Percentiles rank a stretch among this genome's conserved stretches.
These are phyloP conservation scores for Beauveria rudraprayagi DNA, from an alignment of 2,329 filamentous ascomycete genomes.

Conservation along the genomic window DNA sequence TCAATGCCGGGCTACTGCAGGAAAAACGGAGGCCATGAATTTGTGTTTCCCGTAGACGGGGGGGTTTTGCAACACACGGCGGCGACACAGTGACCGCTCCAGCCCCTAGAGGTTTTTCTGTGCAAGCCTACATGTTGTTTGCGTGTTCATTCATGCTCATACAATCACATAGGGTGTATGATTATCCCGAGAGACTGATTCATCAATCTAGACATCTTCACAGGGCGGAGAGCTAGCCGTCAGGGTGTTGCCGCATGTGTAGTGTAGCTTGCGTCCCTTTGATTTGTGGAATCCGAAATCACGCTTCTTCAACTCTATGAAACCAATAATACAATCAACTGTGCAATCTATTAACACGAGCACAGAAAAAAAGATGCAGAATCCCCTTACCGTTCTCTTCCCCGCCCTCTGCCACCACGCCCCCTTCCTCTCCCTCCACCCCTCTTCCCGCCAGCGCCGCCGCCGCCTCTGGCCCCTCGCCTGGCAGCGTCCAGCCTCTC, in stretches of 20 bases:
- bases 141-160: background rate
- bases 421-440: conserved; percentile 29
- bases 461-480: conserved; percentile 27
- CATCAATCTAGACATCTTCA: background rate
- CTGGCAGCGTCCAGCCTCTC: conserved; percentile 40
- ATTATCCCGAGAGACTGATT: too few species aligned
- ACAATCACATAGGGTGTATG: too few species aligned
- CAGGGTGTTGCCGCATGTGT: background rate
- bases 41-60: too few species aligned
- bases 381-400: conserved; percentile 15
- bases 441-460: conserved; percentile 35
- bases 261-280: background rate
- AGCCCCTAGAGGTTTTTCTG: too few species aligned
- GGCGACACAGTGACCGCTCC: too few species aligned
- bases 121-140: background rate
- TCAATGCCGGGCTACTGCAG: too few species aligned
- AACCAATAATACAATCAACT: background rate
- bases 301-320: background rate
- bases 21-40: too few species aligned
- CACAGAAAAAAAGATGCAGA: background rate
- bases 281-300: background rate
- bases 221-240: background rate
- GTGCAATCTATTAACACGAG: background rate
- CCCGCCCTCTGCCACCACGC: conserved; percentile 18
- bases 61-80: too few species aligned